Evolutionary conservation across 208 protist species (phyloP).

Genomic region (Lotmaria passim): DNA sequence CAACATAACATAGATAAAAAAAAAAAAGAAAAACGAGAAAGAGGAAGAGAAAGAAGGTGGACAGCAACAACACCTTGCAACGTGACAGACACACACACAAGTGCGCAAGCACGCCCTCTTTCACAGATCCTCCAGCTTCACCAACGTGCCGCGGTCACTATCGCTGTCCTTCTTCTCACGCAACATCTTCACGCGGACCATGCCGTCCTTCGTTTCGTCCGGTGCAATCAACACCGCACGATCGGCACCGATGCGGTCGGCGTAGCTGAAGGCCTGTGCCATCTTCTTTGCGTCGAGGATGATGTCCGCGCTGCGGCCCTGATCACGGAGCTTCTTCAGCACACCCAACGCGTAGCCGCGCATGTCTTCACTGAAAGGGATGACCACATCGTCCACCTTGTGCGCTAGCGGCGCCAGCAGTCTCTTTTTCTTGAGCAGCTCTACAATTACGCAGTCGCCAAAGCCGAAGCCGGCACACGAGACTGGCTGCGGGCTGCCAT

Average conservation of each 20-base stretch:
- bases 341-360: slow-evolving; percentile 81
- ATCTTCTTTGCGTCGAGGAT: slow-evolving; percentile 94
- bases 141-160: slow-evolving; percentile 55
- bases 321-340: slow-evolving; percentile 70
- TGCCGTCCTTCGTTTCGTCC: slow-evolving; percentile 91
- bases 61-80: neutral
- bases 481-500: slow-evolving; percentile 91
- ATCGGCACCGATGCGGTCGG: slow-evolving; percentile 92
- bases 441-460: slow-evolving; percentile 96
- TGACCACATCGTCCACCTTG: slow-evolving; percentile 88
- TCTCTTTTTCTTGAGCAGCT: slow-evolving; percentile 93
- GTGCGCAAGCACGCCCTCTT: neutral
- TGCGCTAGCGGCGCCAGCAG: slow-evolving; percentile 64
- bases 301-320: slow-evolving; percentile 89
- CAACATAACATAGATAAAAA: neutral
- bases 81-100: neutral
- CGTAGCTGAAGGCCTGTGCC: slow-evolving; percentile 93
- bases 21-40: neutral
- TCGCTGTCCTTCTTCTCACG: slow-evolving; percentile 72
- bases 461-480: slow-evolving; percentile 96
- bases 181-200: slow-evolving; percentile 93
- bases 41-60: neutral
- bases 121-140: slow-evolving; percentile 65
- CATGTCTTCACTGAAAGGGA: slow-evolving; percentile 94
- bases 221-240: slow-evolving; percentile 93